Evolutionary conservation across 768 basidiomycete species (phyloP).

Genomic region (Lentinula aciculospora): DNA sequence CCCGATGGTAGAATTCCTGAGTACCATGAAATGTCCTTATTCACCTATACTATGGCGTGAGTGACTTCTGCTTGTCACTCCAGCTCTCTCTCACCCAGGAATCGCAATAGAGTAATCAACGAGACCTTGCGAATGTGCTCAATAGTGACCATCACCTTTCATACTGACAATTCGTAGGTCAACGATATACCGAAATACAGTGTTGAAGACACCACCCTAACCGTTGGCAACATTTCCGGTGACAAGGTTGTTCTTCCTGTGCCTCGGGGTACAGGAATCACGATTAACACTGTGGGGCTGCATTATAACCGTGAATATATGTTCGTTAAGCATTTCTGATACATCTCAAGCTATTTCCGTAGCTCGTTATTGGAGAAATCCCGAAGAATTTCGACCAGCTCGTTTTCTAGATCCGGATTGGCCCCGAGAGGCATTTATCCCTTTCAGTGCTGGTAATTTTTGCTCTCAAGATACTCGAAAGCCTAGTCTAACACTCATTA

Average conservation of each 20-base stretch:
- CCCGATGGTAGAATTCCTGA: conserved; percentile 28
- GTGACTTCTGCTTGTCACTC: not conserved
- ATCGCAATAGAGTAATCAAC: conserved; percentile 34
- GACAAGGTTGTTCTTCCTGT: conserved; percentile 32
- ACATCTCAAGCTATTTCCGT: not conserved
- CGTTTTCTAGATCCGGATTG: conserved; percentile 39
- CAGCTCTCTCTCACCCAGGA: not conserved
- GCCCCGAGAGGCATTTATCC: conserved; percentile 48
- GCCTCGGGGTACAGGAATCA: conserved; percentile 35
- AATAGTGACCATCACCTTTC: conserved; percentile 26
- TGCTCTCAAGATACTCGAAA: not conserved
- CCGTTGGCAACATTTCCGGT: conserved; percentile 28
- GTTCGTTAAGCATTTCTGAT: not conserved
- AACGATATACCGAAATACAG: conserved; percentile 36
- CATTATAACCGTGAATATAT: conserved; percentile 44
- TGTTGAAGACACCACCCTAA: conserved; percentile 40
- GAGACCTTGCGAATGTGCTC: conserved; percentile 45
- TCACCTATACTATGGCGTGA: conserved; percentile 36
- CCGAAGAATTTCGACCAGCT: conserved; percentile 36
- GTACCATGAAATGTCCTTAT: conserved; percentile 33
- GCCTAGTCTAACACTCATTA: not conserved
- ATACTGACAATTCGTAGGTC: conserved; percentile 16
- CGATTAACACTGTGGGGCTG: conserved; percentile 31
- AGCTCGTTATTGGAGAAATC: conserved; percentile 56
- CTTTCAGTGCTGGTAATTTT: conserved; percentile 40